Percentiles rank a stretch among this genome's conserved stretches.
Conservation (phyloP, 768 basidiomycete species). For the Naganishia friedmannii region DNA sequence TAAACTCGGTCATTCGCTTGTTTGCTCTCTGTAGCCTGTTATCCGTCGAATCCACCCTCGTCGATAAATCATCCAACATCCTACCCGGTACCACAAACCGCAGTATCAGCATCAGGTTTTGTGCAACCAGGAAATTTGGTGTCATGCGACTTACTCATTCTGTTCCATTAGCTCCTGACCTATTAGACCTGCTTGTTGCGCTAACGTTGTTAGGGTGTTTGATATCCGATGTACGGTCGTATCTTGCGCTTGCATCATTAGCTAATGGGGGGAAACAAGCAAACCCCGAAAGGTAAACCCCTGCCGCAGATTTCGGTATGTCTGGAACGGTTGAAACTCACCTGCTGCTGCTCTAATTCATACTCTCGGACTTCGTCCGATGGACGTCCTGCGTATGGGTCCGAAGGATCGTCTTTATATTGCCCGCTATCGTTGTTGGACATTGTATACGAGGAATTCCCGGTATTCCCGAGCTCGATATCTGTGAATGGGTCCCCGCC, state of each 20-base stretch:
- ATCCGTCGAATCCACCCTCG: conserved; percentile 68
- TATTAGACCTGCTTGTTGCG: conserved; percentile 90
- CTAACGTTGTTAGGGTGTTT: conserved; percentile 77
- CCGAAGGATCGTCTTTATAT: conserved; percentile 35
- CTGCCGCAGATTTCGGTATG: not conserved
- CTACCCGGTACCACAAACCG: conserved; percentile 53
- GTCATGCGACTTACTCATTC: conserved; percentile 66
- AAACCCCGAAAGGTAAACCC: not conserved
- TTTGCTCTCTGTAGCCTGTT: conserved; percentile 65
- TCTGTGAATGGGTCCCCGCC: conserved; percentile 25
- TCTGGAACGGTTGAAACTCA: too few species aligned
- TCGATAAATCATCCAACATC: conserved; percentile 74
- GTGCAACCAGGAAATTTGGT: not conserved
- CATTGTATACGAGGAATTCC: conserved; percentile 32
- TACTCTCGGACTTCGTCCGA: conserved; percentile 25
- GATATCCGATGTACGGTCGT: conserved; percentile 80
- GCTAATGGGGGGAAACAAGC: conserved; percentile 56
- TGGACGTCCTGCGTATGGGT: conserved; percentile 5
- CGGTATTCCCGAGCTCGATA: conserved; percentile 13
- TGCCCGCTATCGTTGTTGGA: conserved; percentile 24
- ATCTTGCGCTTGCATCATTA: conserved; percentile 86
- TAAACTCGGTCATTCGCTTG: conserved; percentile 70
- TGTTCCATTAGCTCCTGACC: conserved; percentile 89
- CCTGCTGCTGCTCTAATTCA: conserved; percentile 28
- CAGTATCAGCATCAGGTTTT: not conserved